Base-by-base conservation (phyloP, 2,329 filamentous ascomycete genomes). In the Ophiostoma montium region DNA sequence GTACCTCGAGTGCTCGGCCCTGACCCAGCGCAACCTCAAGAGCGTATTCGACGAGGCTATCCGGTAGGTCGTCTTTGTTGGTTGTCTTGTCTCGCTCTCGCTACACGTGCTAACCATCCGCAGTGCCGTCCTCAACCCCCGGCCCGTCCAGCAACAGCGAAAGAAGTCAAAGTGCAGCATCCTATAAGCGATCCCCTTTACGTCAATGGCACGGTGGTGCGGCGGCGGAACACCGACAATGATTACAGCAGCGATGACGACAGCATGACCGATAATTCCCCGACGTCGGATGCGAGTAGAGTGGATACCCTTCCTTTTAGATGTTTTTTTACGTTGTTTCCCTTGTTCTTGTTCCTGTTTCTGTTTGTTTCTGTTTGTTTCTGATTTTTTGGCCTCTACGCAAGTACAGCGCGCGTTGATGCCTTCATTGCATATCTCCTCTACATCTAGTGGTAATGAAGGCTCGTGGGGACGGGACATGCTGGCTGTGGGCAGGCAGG, bases 31-130 rank as follows among this genome's bases (percentile, higher is more conserved):
- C 62, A 95, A 95, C 67, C 69, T 98, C 59, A 98, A 98, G 81
- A 94, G 87, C 61, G 92, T 98, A 45, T 98, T 98, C 63, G 92
- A 98, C 63, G 90, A 95, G 69, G 92, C 92, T 32, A 98, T 98
- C 63, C 83, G 92, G 92, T 96, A 70, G 59, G 82, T 69, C 7
- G n/a, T 35, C 35, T 10, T 15, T n/a, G n/a, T n/a, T n/a, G n/a
- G n/a, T n/a, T 13, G 33, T 3, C 6, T 4, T 10, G 16, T 19
- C 13, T 11, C 15, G 2, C 5, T 18, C 7, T 5, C 10, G 12
- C 18, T 13, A 12, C 7, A 2, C 11, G n/a, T 41, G 18, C 50
- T 49, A 44, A 47, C 43, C 27, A 30, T 11, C 12, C 6, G 1
- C 27, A 86, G 82, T 59, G 82, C 82, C 54, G 82, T 86, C 45